phyloP scores from a whole-genome alignment of 106 monocot species.

The Gastrodia elata region DNA sequence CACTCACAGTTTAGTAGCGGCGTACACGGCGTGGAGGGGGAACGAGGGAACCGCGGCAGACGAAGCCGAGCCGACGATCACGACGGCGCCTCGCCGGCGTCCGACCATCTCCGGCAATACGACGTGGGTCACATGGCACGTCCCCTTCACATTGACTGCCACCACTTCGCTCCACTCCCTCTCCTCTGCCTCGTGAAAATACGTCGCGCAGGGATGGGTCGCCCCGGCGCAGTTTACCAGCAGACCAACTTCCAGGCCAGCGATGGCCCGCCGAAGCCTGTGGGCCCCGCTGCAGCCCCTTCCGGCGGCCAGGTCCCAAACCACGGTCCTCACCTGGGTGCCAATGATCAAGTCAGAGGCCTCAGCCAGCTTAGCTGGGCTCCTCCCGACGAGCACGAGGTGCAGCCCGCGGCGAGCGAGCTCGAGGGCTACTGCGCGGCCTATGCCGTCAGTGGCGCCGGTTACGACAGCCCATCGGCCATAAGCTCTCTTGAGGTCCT shows the following conservation, averaged over 20 bases:
- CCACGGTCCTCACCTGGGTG: conserved; percentile 25
- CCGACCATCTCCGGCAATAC: conserved; percentile 60
- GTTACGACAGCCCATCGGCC: conserved; percentile 80
- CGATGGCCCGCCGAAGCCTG: conserved; percentile 21
- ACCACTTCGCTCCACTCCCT: conserved; percentile 45
- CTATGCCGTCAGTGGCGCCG: conserved; percentile 80
- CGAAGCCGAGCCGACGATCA: conserved; percentile 66
- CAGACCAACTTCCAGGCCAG: conserved; percentile 60
- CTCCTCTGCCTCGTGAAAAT: conserved; percentile 64
- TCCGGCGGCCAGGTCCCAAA: conserved; percentile 36
- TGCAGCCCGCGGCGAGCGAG: conserved; percentile 44
- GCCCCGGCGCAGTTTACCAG: conserved; percentile 73
- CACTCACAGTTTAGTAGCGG: conserved; percentile 83
- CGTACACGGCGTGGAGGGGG: conserved; percentile 66
- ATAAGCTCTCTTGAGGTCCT: conserved; percentile 34
- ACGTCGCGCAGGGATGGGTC: conserved; percentile 44
- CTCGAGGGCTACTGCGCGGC: conserved; percentile 46
- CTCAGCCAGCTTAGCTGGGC: conserved; percentile 34
- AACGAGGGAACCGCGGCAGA: conserved; percentile 60
- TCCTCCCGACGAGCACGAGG: conserved; percentile 62
- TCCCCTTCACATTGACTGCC: conserved; percentile 62
- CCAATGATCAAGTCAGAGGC: conserved; percentile 19
- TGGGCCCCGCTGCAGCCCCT: conserved; percentile 12
- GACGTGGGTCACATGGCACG: conserved; percentile 39
- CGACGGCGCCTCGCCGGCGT: conserved; percentile 48